A percentile compares a stretch with the other conserved stretches of the same genome.
Conservation (phyloP, 805 yeast genomes). For the Wickerhamomyces ciferrii region DNA sequence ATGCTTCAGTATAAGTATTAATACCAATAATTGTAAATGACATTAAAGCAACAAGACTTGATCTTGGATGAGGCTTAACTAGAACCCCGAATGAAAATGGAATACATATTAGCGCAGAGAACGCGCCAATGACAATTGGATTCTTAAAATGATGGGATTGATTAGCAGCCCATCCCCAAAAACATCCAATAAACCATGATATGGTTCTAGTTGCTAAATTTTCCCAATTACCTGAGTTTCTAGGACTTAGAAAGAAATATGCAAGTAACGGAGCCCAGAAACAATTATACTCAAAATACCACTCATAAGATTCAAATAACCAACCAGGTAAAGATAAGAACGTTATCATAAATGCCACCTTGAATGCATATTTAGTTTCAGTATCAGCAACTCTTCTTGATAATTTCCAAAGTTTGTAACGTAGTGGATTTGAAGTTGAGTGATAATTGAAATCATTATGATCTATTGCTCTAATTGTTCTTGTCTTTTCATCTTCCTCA, state of each 20-base stretch:
- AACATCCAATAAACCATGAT: constrained; percentile 33
- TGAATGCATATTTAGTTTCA: constrained; percentile 39
- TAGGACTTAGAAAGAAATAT: constrained; percentile 34
- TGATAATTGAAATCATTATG: constrained; percentile 37
- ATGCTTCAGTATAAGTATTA: constrained; percentile 16
- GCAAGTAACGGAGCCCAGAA: constrained; percentile 37
- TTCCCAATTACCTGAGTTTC: constrained; percentile 32
- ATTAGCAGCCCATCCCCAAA: constrained; percentile 44
- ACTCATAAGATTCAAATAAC: constrained; percentile 30
- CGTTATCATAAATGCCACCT: constrained; percentile 29
- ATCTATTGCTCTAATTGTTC: constrained; percentile 31
- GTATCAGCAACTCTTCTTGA: constrained; percentile 26
- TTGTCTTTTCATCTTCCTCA: not conserved
- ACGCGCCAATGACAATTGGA: constrained; percentile 34
- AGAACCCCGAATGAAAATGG: constrained; percentile 29
- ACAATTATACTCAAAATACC: constrained; percentile 39
- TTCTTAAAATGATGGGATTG: constrained; percentile 31
- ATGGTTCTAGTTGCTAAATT: constrained; percentile 26
- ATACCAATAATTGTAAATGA: constrained; percentile 35
- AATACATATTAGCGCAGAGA: constrained; percentile 30
- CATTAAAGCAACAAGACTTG: constrained; percentile 34
- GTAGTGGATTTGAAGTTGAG: constrained; percentile 27
- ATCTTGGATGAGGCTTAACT: constrained; percentile 34
- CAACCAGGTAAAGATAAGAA: constrained; percentile 39
- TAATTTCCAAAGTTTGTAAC: constrained; percentile 34